phyloP scores from a whole-genome alignment of 345 rosid species.

The Gossypium turneri region DNA sequence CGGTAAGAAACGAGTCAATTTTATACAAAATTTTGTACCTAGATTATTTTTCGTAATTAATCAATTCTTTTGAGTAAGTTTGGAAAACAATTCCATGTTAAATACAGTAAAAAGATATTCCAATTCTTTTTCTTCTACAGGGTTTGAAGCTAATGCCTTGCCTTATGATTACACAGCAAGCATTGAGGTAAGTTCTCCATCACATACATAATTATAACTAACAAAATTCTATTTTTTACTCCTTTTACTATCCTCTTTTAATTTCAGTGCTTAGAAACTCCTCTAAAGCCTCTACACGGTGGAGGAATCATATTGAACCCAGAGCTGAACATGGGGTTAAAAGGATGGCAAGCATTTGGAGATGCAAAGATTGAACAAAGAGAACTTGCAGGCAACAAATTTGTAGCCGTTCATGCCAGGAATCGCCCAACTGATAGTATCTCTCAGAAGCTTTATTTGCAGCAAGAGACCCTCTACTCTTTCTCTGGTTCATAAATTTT shows the following conservation, averaged over 20 bases:
- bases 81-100: not conserved
- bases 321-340: conserved; percentile 43
- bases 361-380: conserved; percentile 40
- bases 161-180: conserved; percentile 65
- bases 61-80: too few relatives aligned
- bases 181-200: conserved; percentile 37
- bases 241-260: not conserved
- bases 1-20: fast-evolving
- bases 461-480: conserved; percentile 42
- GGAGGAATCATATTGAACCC: conserved; percentile 75
- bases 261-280: conserved; percentile 48
- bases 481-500: conserved; percentile 49
- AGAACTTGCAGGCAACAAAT: conserved; percentile 43
- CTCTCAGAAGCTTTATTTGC: conserved; percentile 48
- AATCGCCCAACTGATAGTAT: conserved; percentile 40
- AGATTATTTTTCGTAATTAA: too few relatives aligned
- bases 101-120: not conserved
- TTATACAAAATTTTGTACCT: too few relatives aligned
- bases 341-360: conserved; percentile 60
- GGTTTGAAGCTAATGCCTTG: conserved; percentile 36
- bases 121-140: conserved; percentile 31
- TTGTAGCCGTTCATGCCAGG: conserved; percentile 49
- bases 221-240: not conserved
- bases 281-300: conserved; percentile 55
- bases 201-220: not conserved